These are phyloP conservation scores for Leptographium procerum DNA, from an alignment of 2,329 filamentous ascomycete genomes.

Conservation along the genomic window DNA sequence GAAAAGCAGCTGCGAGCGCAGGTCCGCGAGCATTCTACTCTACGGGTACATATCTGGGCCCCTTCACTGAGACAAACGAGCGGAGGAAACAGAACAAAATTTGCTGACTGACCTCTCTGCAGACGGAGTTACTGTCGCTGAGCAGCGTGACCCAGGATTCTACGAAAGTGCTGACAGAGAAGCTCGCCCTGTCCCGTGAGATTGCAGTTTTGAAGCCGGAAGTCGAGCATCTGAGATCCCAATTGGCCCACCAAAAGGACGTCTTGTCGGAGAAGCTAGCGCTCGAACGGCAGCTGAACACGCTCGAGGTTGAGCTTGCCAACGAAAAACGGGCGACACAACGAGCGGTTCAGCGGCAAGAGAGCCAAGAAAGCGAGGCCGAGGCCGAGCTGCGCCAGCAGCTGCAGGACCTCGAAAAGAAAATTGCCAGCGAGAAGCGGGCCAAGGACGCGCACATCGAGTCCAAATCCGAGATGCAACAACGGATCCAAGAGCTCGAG, in stretches of 20 bases:
- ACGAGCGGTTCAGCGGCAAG: conserved; percentile 33
- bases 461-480: conserved; percentile 18
- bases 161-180: conserved; percentile 53
- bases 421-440: conserved; percentile 20
- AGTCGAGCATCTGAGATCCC: conserved; percentile 42
- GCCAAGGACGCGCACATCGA: conserved; percentile 21
- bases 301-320: conserved; percentile 70
- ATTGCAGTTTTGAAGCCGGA: conserved; percentile 42
- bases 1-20: conserved; percentile 38
- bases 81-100: neutral
- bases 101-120: neutral
- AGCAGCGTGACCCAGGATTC: conserved; percentile 57
- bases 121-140: conserved; percentile 63
- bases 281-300: conserved; percentile 65
- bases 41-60: conserved; percentile 28
- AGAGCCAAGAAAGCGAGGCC: conserved; percentile 20
- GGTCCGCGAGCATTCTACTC: conserved; percentile 32
- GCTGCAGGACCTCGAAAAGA: conserved; percentile 28
- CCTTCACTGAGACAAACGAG: too few relatives aligned
- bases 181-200: conserved; percentile 40
- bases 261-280: conserved; percentile 68
- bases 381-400: conserved; percentile 20
- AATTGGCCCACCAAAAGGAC: conserved; percentile 49
- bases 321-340: conserved; percentile 64
- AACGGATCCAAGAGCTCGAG: conserved; percentile 14